A percentile compares a stretch with the other conserved stretches of the same genome.
Conservation (phyloP, 2,329 filamentous ascomycete genomes). For the Alternaria brassicae region DNA sequence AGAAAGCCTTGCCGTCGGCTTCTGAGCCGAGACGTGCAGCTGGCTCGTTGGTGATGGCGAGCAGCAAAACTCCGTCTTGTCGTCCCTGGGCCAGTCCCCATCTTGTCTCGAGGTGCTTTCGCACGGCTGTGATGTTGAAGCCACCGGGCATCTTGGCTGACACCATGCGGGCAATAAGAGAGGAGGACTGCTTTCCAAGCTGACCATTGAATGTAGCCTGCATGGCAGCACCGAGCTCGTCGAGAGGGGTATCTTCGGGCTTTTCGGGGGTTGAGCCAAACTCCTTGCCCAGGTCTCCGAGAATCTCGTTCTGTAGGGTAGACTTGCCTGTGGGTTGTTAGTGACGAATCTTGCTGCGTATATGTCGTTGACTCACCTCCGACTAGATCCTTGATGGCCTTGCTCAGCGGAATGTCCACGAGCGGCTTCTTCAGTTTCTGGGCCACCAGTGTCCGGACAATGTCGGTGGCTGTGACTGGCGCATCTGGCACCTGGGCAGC, state of each 20-base stretch:
- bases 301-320: conserved; percentile 97
- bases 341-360: conserved; percentile 22
- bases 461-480: conserved; percentile 86
- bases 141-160: conserved; percentile 99
- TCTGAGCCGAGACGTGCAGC: conserved; percentile 87
- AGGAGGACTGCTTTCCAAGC: conserved; percentile 94
- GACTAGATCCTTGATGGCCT: conserved; percentile 98
- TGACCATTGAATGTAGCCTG: conserved; percentile 99
- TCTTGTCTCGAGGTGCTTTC: conserved; percentile 92
- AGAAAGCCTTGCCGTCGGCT: conserved; percentile 86
- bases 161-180: conserved; percentile 90
- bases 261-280: conserved; percentile 98
- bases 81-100: conserved; percentile 88
- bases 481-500: conserved; percentile 85
- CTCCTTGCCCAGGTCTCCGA: conserved; percentile 96
- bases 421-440: conserved; percentile 98
- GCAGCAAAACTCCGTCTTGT: conserved; percentile 87
- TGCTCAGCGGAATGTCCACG: conserved; percentile 86
- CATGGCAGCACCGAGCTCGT: conserved; percentile 94
- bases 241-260: conserved; percentile 94
- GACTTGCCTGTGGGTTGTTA: conserved; percentile 76
- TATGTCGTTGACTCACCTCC: conserved; percentile 71
- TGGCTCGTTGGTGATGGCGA: conserved; percentile 93
- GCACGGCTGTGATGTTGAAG: conserved; percentile 95
- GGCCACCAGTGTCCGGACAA: conserved; percentile 86